These are phyloP conservation scores for Colletotrichum sp. DNA, from an alignment of 2,329 filamentous ascomycete genomes.

Conservation along the genomic window DNA sequence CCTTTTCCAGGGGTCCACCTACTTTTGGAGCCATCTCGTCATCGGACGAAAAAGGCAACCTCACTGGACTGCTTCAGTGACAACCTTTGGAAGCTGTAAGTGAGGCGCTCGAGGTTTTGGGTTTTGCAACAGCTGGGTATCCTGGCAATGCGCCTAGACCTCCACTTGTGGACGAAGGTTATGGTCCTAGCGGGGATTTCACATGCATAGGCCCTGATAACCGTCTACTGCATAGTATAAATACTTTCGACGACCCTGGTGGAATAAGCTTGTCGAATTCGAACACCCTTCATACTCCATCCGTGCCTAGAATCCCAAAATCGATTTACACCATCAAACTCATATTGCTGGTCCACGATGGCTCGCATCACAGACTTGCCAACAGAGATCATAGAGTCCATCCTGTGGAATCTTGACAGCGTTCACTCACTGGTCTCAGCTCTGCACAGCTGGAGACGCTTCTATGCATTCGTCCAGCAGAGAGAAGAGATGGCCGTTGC, in stretches of 20 bases:
- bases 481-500: neutral
- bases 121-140: neutral
- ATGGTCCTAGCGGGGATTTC: neutral
- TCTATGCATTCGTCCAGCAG: neutral
- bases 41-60: neutral
- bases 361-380: accelerated
- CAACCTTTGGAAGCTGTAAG: neutral
- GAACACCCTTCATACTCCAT: no score
- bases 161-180: neutral
- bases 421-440: neutral
- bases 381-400: neutral
- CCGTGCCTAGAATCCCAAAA: no score
- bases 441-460: neutral
- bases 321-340: no score
- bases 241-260: neutral
- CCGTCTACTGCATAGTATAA: no score
- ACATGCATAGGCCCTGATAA: no score
- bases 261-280: accelerated
- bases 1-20: neutral
- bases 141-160: neutral
- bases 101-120: neutral
- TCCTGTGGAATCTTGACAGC: neutral
- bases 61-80: neutral
- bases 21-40: neutral
- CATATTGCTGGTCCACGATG: neutral